phyloP scores from a whole-genome alignment of 192 early-diverging fungal species.

The Geosiphon pyriformis region DNA sequence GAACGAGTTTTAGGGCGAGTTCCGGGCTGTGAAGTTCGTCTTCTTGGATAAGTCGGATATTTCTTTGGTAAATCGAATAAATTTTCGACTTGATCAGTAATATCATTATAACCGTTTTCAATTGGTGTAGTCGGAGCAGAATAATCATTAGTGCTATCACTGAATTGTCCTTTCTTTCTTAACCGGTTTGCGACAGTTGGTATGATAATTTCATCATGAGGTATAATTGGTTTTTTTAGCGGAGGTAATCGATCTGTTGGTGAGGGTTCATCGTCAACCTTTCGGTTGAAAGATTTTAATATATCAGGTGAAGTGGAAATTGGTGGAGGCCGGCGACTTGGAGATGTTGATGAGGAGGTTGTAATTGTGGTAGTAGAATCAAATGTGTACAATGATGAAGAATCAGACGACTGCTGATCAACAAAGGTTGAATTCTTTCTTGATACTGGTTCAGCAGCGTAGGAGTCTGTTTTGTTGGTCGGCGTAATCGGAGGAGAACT shows the following conservation, averaged over 20 bases:
- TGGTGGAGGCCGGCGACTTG: background rate
- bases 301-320: conserved; percentile 4
- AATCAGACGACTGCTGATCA: background rate
- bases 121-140: background rate
- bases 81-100: conserved; percentile 16
- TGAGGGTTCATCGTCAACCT: background rate
- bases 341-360: background rate
- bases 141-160: background rate
- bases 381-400: background rate
- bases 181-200: conserved; percentile 20
- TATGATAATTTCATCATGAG: conserved; percentile 21
- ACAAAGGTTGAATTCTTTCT: background rate
- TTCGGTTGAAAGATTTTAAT: background rate
- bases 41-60: background rate
- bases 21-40: background rate
- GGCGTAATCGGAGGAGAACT: conserved; percentile 1
- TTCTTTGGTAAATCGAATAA: background rate
- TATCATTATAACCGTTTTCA: conserved; percentile 12
- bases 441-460: background rate
- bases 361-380: background rate
- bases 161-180: conserved; percentile 15
- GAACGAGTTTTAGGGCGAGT: background rate
- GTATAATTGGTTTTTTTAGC: conserved; percentile 2
- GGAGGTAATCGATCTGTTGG: background rate
- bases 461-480: background rate